These are phyloP conservation scores for Pulveroboletus sp. DNA, from an alignment of 768 basidiomycete species.

Conservation along the genomic window DNA sequence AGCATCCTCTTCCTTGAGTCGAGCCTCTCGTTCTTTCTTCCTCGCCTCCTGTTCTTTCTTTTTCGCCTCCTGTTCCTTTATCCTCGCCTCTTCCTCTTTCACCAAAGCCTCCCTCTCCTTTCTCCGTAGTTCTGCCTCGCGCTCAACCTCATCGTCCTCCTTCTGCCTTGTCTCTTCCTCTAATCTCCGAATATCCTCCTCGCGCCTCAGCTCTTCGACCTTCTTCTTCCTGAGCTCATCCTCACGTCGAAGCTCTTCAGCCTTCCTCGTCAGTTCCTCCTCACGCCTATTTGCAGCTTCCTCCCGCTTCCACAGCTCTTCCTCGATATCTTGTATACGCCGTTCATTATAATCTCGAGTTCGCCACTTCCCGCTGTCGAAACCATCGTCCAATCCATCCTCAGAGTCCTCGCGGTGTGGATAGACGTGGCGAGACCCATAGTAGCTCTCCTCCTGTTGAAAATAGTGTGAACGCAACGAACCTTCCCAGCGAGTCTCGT, in stretches of 20 bases:
- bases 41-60: no score
- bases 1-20: conserved; percentile 20
- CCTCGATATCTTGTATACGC: conserved; percentile 30
- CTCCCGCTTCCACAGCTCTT: conserved; percentile 28
- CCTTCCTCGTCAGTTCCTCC: conserved; percentile 32
- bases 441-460: conserved; percentile 18
- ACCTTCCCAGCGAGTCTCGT: conserved; percentile 27
- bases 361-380: conserved; percentile 30
- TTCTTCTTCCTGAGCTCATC: conserved; percentile 24
- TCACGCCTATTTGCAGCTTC: conserved; percentile 33
- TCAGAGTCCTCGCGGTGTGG: conserved; percentile 28
- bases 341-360: conserved; percentile 30
- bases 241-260: conserved; percentile 33
- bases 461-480: conserved; percentile 23
- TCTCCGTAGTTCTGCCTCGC: conserved; percentile 26
- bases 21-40: no score
- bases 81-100: no score
- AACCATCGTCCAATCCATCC: conserved; percentile 27
- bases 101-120: no score
- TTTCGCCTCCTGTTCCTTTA: no score
- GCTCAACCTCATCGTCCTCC: conserved; percentile 22
- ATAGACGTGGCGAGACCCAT: conserved; percentile 18
- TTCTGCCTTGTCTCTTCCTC: conserved; percentile 27
- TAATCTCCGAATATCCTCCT: conserved; percentile 22
- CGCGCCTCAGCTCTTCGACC: conserved; percentile 26